These are phyloP conservation scores for Agaricus bisporus DNA, from an alignment of 768 basidiomycete genomes.

Conservation along the genomic window DNA sequence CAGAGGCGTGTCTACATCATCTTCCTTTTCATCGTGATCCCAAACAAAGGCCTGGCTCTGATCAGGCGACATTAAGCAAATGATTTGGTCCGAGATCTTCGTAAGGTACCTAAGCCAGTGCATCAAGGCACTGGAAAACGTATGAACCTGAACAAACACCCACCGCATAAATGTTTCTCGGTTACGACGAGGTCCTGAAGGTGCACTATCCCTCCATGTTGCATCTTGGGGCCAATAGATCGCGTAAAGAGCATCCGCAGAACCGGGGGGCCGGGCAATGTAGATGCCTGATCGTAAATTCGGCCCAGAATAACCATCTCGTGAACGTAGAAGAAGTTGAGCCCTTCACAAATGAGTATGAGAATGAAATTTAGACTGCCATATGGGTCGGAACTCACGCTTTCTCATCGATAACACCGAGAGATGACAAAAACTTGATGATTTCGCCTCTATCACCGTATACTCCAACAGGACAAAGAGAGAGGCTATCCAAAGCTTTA, in stretches of 20 bases:
- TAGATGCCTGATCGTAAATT: slow-evolving; percentile 48
- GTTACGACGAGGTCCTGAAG: slow-evolving; percentile 40
- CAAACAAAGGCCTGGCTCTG: slow-evolving; percentile 41
- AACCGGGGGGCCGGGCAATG: slow-evolving; percentile 20
- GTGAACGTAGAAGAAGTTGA: slow-evolving; percentile 7
- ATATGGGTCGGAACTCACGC: slow-evolving; percentile 26
- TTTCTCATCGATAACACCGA: slow-evolving; percentile 28
- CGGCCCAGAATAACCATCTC: slow-evolving; percentile 1
- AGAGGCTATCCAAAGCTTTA: slow-evolving; percentile 36
- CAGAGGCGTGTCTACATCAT: slow-evolving; percentile 14
- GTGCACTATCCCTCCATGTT: slow-evolving; percentile 50
- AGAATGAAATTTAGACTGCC: background rate
- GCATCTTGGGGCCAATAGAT: slow-evolving; percentile 59
- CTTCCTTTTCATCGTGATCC: slow-evolving; percentile 24
- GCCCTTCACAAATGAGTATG: slow-evolving; percentile 3
- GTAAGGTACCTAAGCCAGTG: slow-evolving; percentile 46
- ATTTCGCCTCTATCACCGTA: slow-evolving; percentile 53
- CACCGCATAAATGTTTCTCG: slow-evolving; percentile 60
- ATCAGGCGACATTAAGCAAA: slow-evolving; percentile 42
- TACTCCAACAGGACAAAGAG: slow-evolving; percentile 46
- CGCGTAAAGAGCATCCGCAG: slow-evolving; percentile 31
- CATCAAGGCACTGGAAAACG: background rate
- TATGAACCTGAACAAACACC: background rate
- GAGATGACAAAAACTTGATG: slow-evolving; percentile 33
- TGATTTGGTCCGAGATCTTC: slow-evolving; percentile 51